These are phyloP conservation scores for Santalum album DNA, from an alignment of 164 flowering plant genomes.

Conservation along the genomic window DNA sequence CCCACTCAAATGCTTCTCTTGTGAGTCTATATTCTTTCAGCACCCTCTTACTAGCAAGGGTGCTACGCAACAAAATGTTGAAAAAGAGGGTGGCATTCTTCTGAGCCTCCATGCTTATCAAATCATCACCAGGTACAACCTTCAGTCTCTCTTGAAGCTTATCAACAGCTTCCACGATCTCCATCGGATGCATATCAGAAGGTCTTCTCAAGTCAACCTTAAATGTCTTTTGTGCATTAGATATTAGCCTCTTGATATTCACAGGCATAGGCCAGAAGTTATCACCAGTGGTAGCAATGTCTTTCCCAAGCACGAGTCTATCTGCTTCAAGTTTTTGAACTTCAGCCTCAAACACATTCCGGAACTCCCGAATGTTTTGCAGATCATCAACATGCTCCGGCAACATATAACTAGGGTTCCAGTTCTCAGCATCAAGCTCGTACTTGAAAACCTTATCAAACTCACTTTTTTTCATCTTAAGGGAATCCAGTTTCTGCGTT, in stretches of 20 bases:
- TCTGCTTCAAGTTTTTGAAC: constrained; percentile 88
- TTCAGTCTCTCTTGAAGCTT: constrained; percentile 90
- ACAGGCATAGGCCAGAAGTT: constrained; percentile 91
- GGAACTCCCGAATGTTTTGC: constrained; percentile 44
- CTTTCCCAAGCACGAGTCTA: constrained; percentile 81
- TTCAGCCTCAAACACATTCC: constrained; percentile 92
- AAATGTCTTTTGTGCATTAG: constrained; percentile 93
- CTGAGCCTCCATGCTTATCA: constrained; percentile 87
- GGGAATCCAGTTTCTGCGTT: constrained; percentile 77
- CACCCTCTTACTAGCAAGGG: constrained; percentile 88
- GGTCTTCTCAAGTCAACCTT: constrained; percentile 79
- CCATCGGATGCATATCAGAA: constrained; percentile 98
- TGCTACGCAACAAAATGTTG: constrained; percentile 86
- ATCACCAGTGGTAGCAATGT: constrained; percentile 93
- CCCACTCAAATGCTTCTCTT: constrained; percentile 98
- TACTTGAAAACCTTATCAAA: constrained; percentile 64
- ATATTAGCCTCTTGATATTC: constrained; percentile 83
- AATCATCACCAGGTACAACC: constrained; percentile 96
- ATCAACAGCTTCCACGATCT: constrained; percentile 91
- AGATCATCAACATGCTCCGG: constrained; percentile 85
- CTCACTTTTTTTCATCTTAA: constrained; percentile 75
- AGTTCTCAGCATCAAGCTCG: constrained; percentile 68
- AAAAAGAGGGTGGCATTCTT: constrained; percentile 95
- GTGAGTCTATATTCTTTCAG: constrained; percentile 87
- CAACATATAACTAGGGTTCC: constrained; percentile 84